Evolutionary conservation across 2,329 filamentous ascomycete species (phyloP), one percentile per base, ranked within the genome.

Genomic region (Paecilomyces sp.): DNA sequence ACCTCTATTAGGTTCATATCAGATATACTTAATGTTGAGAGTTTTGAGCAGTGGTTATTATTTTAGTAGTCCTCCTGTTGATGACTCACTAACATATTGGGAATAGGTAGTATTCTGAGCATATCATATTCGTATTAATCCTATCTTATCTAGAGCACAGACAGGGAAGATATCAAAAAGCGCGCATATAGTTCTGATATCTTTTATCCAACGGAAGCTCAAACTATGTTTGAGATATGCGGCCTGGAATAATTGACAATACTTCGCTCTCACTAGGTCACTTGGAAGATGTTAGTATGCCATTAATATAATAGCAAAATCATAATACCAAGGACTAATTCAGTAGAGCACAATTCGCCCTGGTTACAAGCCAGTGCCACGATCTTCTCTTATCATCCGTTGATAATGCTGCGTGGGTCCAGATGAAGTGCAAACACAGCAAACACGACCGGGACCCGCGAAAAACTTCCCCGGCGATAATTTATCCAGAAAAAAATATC

Each of bases 381-480:
- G 36, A n/a, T 18, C 15, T 47, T 47, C 41, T 18, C 41, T 47
- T 47, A 47, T 47, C 41, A 18, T 15, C 9, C n/a, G 15, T 52
- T 31, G 24, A 28, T 22, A 36, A 50, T 9, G 28, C 11, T 67
- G 69, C 71, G 72, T 72, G 69, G 58, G 61, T 67, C 41, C n/a
- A 47, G 4, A n/a, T 22, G 59, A 58, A 64, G 12, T 66, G 66
- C 70, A 73, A 73, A 73, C 68, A 64, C 54, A 63, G 64, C 69
- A 73, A 68, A 65, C 62, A 59, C 9, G 34, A 56, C 25, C 59
- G 54, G 54, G 34, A 36, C 60, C 56, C 25, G 56, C 54, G 69
- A 72, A 71, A 67, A 70, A 64, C 60, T 64, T 66, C 65, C 65
- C 67, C 68, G 68, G 69, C 68, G 58, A 64, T 57, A 33, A 58